Conservation (phyloP, 495 filamentous ascomycete genomes). For the Tuber brumale region DNA sequence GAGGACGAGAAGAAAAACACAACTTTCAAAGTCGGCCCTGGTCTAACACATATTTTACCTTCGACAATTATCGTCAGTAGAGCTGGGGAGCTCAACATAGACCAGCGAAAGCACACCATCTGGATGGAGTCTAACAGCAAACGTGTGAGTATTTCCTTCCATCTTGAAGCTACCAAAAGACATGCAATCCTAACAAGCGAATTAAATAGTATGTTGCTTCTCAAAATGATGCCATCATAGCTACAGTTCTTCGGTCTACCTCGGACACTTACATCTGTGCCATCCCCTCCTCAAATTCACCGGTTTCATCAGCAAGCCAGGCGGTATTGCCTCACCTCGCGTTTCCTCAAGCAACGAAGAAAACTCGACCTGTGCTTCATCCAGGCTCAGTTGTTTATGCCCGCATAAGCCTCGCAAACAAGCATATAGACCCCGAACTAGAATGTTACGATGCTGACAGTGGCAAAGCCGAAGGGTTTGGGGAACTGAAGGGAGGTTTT, state of each 20-base stretch:
- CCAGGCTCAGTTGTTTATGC: constrained; percentile 79
- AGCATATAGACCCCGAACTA: constrained; percentile 80
- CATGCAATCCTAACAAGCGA: constrained; percentile 44
- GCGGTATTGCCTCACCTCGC: constrained; percentile 77
- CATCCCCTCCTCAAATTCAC: constrained; percentile 49
- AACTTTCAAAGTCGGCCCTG: constrained; percentile 76
- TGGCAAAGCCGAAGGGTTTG: constrained; percentile 82
- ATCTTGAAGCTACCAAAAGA: background rate
- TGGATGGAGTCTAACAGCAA: constrained; percentile 67
- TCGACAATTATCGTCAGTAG: constrained; percentile 64
- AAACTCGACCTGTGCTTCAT: constrained; percentile 72
- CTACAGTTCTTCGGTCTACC: constrained; percentile 67
- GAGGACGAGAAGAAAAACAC: constrained; percentile 58
- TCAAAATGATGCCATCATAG: constrained; percentile 74
- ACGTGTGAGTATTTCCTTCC: constrained; percentile 47
- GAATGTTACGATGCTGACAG: constrained; percentile 80
- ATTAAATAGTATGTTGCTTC: constrained; percentile 69
- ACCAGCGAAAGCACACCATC: constrained; percentile 68
- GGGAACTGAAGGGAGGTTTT: constrained; percentile 80
- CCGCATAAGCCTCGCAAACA: constrained; percentile 64
- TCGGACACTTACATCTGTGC: constrained; percentile 69
- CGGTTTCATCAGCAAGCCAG: constrained; percentile 59
- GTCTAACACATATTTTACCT: constrained; percentile 67
- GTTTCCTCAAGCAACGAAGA: constrained; percentile 86
- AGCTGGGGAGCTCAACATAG: constrained; percentile 69